These are phyloP conservation scores for Hondaea fermentalgiana DNA, from an alignment of 108 stramenopile genomes.

Conservation along the genomic window DNA sequence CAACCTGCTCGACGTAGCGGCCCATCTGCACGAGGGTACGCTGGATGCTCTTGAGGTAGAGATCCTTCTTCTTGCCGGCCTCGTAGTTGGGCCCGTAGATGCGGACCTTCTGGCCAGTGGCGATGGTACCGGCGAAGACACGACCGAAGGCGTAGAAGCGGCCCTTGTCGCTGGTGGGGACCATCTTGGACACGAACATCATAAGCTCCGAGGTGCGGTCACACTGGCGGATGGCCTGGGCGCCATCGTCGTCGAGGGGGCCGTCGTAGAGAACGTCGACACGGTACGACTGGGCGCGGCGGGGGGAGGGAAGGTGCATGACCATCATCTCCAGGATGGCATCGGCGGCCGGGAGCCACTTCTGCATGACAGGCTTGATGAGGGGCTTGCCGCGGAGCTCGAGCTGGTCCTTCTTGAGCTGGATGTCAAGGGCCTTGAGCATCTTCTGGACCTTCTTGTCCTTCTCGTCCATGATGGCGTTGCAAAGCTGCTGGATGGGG, in stretches of 20 bases:
- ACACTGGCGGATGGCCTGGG: constrained; percentile 92
- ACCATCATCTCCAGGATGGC: constrained; percentile 99
- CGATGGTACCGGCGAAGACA: constrained; percentile 97
- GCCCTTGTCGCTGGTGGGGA: constrained; percentile 97
- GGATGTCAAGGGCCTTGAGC: constrained; percentile 94
- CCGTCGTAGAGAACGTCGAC: constrained; percentile 96
- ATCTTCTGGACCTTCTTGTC: constrained; percentile 95
- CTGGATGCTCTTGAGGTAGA: constrained; percentile 99
- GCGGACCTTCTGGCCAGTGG: constrained; percentile 97
- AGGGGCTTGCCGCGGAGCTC: constrained; percentile 93
- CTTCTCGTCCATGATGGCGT: constrained; percentile 97
- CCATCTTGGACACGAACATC: constrained; percentile 99
- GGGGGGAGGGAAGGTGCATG: constrained; percentile 95
- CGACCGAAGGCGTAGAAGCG: constrained; percentile 99
- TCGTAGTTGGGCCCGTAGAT: constrained; percentile 99
- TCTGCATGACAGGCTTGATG: constrained; percentile 99
- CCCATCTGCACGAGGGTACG: constrained; percentile 99
- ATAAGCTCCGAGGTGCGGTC: constrained; percentile 84
- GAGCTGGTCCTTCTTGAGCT: constrained; percentile 77
- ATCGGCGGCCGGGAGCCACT: constrained; percentile 99
- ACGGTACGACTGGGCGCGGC: constrained; percentile 89
- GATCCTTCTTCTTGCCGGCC: constrained; percentile 98
- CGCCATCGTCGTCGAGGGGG: constrained; percentile 93
- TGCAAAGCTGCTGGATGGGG: constrained; percentile 94
- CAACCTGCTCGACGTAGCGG: constrained; percentile 92